Base-by-base conservation (phyloP, 73 alveolate species). In the Paramecium sexaurelia region DNA sequence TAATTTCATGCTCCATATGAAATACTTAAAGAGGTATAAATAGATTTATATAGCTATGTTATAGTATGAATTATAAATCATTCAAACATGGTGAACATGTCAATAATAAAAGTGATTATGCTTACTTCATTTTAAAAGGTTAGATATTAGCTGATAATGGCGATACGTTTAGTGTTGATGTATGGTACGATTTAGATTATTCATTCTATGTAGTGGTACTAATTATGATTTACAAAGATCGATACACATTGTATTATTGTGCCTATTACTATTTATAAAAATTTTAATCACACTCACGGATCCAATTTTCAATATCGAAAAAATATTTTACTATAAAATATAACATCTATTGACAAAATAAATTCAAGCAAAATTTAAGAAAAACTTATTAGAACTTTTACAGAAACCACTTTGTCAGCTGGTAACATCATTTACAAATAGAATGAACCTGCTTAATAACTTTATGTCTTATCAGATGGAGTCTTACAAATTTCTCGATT, bases 131-230 rank as follows among this genome's bases (percentile, higher is more conserved):
- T 24, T 13, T 78, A 8, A 78, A 33, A 78, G 90, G 90, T 0
- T 78, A 78, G 36, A 78, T 78, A 3, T 20, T 78, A 78, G 90
- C 75, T 0, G 90, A 78, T 37, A 78, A 78, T 43, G 90, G 90
- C 1, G 45, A 41, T 17, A 9, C 55, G 8, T 78, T n/a, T 43
- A 9, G 35, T 37, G 43, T 22, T 8, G 90, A 78, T 33, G 8
- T 17, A 40, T 78, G 90, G 90, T 78, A 29, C n/a, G 90, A 78
- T 78, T 24, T 78, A 22, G 90, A 41, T 26, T 22, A 24, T 19
- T 32, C 43, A 20, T 41, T 78, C 39, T 78, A 78, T 78, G 73
- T 43, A 22, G 90, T 78, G 90, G 90, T 78, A 78, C 39, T 9
- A 20, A 9, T 10, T 41, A 3, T 41, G 39, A 10, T 45, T 19